These are phyloP conservation scores for Trichoderma guizhouense DNA, from an alignment of 2,329 filamentous ascomycete species.

Conservation along the genomic window DNA sequence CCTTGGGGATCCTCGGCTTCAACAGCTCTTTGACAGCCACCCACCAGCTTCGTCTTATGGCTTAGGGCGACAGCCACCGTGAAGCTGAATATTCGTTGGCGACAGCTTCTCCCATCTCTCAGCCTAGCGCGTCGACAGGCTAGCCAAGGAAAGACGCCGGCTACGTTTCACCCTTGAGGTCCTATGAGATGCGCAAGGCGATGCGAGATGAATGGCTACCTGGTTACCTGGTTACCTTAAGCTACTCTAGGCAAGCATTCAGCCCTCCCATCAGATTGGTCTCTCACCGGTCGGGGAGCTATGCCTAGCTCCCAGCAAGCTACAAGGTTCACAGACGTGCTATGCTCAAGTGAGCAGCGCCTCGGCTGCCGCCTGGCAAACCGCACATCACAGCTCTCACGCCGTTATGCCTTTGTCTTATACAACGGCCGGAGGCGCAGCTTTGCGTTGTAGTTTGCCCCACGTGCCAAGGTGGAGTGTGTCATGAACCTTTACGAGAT, in stretches of 20 bases:
- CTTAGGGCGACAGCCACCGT: background rate
- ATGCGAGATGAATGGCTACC: background rate
- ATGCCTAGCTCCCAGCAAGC: background rate
- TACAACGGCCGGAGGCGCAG: constrained; percentile 22
- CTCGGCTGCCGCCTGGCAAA: constrained; percentile 13
- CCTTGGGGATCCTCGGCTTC: constrained; percentile 3
- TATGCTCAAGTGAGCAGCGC: constrained; percentile 20
- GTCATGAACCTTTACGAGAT: background rate
- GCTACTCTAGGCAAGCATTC: constrained; percentile 12
- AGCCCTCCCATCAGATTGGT: background rate
- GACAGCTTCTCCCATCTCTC: background rate
- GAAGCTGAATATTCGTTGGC: background rate
- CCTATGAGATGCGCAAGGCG: background rate
- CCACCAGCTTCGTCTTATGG: background rate
- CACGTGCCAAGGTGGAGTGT: constrained; percentile 5
- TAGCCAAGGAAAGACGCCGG: background rate
- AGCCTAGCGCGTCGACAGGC: background rate
- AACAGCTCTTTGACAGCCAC: background rate
- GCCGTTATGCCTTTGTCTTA: constrained; percentile 3
- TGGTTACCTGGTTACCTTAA: background rate
- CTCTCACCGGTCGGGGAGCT: background rate
- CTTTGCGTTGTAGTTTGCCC: constrained; percentile 22
- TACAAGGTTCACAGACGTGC: constrained; percentile 9
- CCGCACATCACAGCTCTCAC: background rate
- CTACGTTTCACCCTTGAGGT: background rate